Conservation (phyloP, 78 protist genomes). For the Paratrimastix pyriformis region DNA sequence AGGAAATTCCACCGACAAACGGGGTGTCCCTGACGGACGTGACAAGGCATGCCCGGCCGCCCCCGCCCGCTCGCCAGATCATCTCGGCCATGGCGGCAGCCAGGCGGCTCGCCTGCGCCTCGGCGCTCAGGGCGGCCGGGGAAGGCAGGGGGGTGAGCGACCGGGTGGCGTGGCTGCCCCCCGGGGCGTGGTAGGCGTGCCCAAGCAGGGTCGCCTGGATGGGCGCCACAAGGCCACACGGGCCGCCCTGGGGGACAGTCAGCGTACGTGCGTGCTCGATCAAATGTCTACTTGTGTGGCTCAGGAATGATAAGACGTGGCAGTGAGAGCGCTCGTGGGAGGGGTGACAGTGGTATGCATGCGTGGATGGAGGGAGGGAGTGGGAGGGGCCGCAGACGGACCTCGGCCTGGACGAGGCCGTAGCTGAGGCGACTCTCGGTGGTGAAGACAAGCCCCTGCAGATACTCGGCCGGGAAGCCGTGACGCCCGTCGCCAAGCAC, state of each 20-base stretch:
- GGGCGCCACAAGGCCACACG: constrained; percentile 49
- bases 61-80: constrained; percentile 6
- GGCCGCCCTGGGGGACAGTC: constrained; percentile 43
- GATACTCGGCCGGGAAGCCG: not conserved
- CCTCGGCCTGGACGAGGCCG: constrained; percentile 12
- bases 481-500: not conserved
- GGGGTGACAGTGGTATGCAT: no score
- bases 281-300: no score
- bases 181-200: not conserved
- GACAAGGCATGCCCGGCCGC: not conserved
- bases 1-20: no score
- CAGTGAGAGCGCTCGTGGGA: no score
- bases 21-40: not conserved
- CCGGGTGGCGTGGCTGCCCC: not conserved
- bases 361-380: no score
- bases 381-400: no score
- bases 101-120: not conserved
- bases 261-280: no score
- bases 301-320: no score
- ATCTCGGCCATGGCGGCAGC: not conserved
- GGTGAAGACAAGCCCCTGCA: not conserved
- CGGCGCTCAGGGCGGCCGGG: not conserved
- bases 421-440: not conserved
- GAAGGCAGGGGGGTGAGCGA: not conserved
- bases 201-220: constrained; percentile 26